Percentiles rank a stretch among this genome's conserved stretches.
phyloP scores from a whole-genome alignment of 257 asterid species.

The Jasminum sambac region DNA sequence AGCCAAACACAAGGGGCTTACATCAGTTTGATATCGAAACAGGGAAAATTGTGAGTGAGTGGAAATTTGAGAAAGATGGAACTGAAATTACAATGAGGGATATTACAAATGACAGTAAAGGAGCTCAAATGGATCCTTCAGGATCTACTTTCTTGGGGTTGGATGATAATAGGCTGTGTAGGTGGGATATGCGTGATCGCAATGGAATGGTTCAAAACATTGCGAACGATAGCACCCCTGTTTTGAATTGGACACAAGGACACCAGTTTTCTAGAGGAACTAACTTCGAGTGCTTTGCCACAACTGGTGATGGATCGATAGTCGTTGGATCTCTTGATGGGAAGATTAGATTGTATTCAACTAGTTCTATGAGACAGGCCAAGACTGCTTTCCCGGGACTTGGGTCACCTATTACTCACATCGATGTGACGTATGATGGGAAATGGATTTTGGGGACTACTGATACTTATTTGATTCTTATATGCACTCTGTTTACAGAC shows the following conservation, averaged over 20 bases:
- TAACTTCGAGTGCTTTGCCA: slow-evolving; percentile 93
- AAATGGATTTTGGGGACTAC: slow-evolving; percentile 98
- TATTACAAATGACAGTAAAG: slow-evolving; percentile 81
- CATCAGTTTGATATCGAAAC: slow-evolving; percentile 94
- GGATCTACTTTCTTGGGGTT: slow-evolving; percentile 93
- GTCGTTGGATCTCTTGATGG: slow-evolving; percentile 98
- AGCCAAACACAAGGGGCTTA: slow-evolving; percentile 71
- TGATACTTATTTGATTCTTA: slow-evolving; percentile 74
- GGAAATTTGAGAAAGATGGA: slow-evolving; percentile 98
- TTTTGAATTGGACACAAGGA: slow-evolving; percentile 96
- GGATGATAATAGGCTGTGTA: slow-evolving; percentile 88
- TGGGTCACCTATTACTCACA: slow-evolving; percentile 91
- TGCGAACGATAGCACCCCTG: slow-evolving; percentile 75
- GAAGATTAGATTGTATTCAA: slow-evolving; percentile 85
- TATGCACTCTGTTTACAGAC: slow-evolving; percentile 77
- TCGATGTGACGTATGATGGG: slow-evolving; percentile 95
- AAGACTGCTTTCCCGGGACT: slow-evolving; percentile 97
- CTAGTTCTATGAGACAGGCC: slow-evolving; percentile 90
- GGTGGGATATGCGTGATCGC: slow-evolving; percentile 99
- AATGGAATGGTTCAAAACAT: slow-evolving; percentile 77
- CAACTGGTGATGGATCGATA: slow-evolving; percentile 97
- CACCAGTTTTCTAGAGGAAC: slow-evolving; percentile 97
- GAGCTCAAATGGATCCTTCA: slow-evolving; percentile 93
- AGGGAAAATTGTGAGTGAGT: slow-evolving; percentile 80
- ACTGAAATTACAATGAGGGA: slow-evolving; percentile 89